Evolutionary conservation across 2,329 filamentous ascomycete species (phyloP).

Genomic region (Camillea tinctor): DNA sequence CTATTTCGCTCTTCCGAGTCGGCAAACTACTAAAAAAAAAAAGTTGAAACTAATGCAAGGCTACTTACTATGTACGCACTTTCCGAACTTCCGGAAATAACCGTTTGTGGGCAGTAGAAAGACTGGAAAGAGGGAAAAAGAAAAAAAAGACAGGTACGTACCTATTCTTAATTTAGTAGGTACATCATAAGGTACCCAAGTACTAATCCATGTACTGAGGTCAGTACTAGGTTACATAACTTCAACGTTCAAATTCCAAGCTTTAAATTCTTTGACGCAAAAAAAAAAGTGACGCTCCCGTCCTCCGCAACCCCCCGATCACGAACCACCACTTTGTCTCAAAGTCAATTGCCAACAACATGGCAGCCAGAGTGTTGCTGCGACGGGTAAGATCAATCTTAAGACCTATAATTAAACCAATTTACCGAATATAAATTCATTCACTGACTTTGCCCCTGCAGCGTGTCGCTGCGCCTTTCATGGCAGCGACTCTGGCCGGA

Average conservation of each 20-base stretch:
- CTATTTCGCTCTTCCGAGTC: too few relatives aligned
- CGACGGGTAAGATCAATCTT: slow-evolving; percentile 45
- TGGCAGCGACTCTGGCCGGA: slow-evolving; percentile 41
- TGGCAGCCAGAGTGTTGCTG: slow-evolving; percentile 61
- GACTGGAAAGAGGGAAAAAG: slow-evolving; percentile 2
- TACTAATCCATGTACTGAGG: too few relatives aligned
- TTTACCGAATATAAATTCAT: slow-evolving; percentile 12
- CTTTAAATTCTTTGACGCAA: not conserved
- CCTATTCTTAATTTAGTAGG: not conserved
- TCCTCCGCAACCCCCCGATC: too few relatives aligned
- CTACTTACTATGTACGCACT: not conserved
- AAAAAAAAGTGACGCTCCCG: not conserved
- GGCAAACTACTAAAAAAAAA: not conserved
- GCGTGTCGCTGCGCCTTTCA: slow-evolving; percentile 55
- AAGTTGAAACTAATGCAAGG: not conserved
- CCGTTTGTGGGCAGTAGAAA: not conserved
- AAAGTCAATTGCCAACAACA: slow-evolving; percentile 50
- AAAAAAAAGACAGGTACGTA: slow-evolving; percentile 9
- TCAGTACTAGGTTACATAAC: too few relatives aligned
- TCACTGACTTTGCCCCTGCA: slow-evolving; percentile 26
- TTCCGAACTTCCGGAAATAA: slow-evolving; percentile 19
- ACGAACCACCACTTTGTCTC: slow-evolving; percentile 7
- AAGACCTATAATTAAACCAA: slow-evolving; percentile 4
- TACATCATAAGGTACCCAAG: too few relatives aligned
- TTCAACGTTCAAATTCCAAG: not conserved